These are phyloP conservation scores for Dendrobium catenatum DNA, from an alignment of 106 monocot species.

Conservation along the genomic window DNA sequence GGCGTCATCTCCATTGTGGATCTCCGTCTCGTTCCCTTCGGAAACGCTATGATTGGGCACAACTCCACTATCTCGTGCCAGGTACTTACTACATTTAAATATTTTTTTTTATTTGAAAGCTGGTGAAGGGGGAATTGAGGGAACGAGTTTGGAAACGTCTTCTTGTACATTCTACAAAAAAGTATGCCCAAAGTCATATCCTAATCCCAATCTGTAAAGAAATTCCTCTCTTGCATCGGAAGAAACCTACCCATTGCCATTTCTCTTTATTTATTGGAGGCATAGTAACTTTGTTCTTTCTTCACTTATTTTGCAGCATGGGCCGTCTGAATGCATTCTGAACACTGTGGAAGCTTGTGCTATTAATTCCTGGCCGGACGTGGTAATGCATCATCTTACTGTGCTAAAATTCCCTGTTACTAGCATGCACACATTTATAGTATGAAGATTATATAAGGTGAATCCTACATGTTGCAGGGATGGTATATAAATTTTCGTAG, in stretches of 20 bases:
- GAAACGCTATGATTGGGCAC: constrained; percentile 49
- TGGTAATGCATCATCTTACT: constrained; percentile 37
- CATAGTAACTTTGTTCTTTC: neutral
- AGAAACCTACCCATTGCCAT: neutral
- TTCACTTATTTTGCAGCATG: constrained; percentile 66
- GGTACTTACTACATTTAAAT: constrained; percentile 13
- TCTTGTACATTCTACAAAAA: neutral
- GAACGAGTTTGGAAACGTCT: too few species aligned
- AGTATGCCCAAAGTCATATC: neutral
- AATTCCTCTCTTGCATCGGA: neutral
- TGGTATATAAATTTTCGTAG: too few species aligned
- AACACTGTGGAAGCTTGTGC: constrained; percentile 95
- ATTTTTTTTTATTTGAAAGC: neutral
- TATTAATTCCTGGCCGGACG: constrained; percentile 69
- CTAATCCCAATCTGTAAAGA: too few species aligned
- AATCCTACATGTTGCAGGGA: neutral
- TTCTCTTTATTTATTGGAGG: neutral
- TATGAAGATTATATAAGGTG: neutral
- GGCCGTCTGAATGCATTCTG: constrained; percentile 65
- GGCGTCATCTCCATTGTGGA: constrained; percentile 76
- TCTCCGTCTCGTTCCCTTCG: constrained; percentile 84
- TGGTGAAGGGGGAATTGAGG: too few species aligned
- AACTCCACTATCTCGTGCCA: constrained; percentile 68
- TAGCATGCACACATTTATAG: neutral
- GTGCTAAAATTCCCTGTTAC: neutral